Conservation (phyloP, 2,329 filamentous ascomycete species). For the Diaporthe batatas region DNA sequence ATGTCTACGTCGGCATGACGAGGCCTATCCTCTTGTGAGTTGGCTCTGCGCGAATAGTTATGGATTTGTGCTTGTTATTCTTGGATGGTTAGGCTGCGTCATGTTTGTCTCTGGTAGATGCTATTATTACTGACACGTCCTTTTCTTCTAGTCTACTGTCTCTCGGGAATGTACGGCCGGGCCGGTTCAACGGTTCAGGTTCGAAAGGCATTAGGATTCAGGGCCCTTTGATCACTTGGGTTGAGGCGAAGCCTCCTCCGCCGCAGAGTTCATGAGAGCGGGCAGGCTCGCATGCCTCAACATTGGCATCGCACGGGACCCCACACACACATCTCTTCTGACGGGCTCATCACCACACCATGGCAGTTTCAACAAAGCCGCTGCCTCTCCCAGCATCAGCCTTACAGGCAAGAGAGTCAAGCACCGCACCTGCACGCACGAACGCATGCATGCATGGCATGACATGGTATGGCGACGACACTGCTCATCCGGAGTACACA, state of each 20-base stretch:
- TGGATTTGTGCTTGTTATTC: not conserved
- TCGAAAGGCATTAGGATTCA: not conserved
- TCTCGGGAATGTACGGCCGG: not conserved
- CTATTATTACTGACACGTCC: not conserved
- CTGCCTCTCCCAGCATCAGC: slow-evolving; percentile 11
- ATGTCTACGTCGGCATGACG: slow-evolving; percentile 9
- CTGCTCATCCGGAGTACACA: not conserved
- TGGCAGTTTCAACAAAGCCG: not conserved
- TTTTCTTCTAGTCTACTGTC: not conserved
- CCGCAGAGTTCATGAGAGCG: not conserved
- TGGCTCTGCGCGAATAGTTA: not conserved
- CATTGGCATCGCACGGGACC: not conserved
- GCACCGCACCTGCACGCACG: not conserved
- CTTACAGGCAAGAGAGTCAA: not conserved
- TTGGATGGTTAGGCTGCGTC: not conserved
- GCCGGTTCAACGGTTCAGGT: no score
- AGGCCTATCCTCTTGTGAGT: not conserved
- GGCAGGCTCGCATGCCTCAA: not conserved
- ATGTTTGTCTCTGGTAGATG: slow-evolving; percentile 11
- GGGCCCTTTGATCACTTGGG: not conserved
- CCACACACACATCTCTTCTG: not conserved
- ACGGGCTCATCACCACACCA: not conserved
- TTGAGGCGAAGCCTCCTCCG: not conserved
- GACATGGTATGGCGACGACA: not conserved
- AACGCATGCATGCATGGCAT: not conserved